phyloP scores from a whole-genome alignment of 805 yeast species.

The Priceomyces melissophilus region DNA sequence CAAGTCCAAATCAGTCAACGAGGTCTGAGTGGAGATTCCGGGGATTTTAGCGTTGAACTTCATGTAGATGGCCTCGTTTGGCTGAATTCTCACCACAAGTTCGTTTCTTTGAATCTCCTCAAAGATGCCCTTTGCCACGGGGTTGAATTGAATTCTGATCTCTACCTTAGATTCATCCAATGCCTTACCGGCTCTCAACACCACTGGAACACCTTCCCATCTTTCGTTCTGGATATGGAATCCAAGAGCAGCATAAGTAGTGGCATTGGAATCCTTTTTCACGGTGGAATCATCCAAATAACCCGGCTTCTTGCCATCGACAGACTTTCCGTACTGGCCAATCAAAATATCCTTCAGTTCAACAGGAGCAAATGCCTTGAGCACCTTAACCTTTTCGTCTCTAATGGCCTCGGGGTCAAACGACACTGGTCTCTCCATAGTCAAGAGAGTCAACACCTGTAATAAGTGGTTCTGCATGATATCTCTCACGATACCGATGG shows the following conservation, averaged over 20 bases:
- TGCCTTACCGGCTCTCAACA: constrained; percentile 97
- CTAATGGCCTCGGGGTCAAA: constrained; percentile 90
- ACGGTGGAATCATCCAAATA: constrained; percentile 93
- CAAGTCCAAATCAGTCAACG: constrained; percentile 86
- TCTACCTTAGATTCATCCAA: constrained; percentile 92
- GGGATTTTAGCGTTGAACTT: constrained; percentile 93
- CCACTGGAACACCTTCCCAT: constrained; percentile 98
- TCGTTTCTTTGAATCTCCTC: constrained; percentile 83
- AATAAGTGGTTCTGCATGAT: constrained; percentile 97
- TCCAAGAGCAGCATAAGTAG: constrained; percentile 86
- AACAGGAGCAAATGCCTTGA: constrained; percentile 74
- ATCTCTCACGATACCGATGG: constrained; percentile 92
- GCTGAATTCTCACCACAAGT: constrained; percentile 90
- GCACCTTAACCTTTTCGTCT: constrained; percentile 92
- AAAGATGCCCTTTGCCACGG: constrained; percentile 80
- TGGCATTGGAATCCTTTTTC: constrained; percentile 73
- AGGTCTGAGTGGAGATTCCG: constrained; percentile 78
- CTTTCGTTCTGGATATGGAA: constrained; percentile 84
- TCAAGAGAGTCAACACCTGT: constrained; percentile 85
- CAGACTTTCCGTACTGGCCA: constrained; percentile 85
- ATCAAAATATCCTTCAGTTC: constrained; percentile 63
- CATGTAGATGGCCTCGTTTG: constrained; percentile 89
- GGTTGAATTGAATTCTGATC: constrained; percentile 87
- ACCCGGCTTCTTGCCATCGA: constrained; percentile 86
- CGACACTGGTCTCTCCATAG: constrained; percentile 95